These are phyloP conservation scores for Ogataea chonburiensis DNA, from an alignment of 805 yeast genomes.

Conservation along the genomic window DNA sequence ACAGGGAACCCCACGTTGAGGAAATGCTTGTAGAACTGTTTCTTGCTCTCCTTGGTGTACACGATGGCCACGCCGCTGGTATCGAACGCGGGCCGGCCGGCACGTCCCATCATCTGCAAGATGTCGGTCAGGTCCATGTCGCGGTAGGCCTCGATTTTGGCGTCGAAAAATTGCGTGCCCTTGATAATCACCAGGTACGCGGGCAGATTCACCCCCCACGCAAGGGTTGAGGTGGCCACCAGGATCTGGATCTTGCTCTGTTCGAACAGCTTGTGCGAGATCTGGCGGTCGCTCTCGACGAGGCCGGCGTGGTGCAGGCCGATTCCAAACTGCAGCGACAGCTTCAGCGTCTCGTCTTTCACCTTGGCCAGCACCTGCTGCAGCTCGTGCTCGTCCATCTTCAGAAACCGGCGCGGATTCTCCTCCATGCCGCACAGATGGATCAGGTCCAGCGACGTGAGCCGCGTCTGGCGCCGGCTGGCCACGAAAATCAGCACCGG, in stretches of 20 bases:
- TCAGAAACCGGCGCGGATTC: conserved; percentile 67
- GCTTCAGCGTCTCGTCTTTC: conserved; percentile 76
- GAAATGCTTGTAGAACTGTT: conserved; percentile 74
- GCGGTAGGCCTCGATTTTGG: conserved; percentile 63
- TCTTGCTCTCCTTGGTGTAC: conserved; percentile 72
- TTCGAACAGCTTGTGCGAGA: conserved; percentile 70
- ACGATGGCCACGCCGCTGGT: conserved; percentile 76
- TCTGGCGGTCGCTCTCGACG: conserved; percentile 67
- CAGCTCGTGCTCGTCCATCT: conserved; percentile 64
- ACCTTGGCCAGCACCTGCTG: conserved; percentile 50
- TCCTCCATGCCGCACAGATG: conserved; percentile 78
- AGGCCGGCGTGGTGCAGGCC: conserved; percentile 83
- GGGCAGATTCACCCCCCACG: conserved; percentile 85
- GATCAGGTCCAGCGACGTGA: conserved; percentile 76
- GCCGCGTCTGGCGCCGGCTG: conserved; percentile 76
- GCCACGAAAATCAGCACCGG: conserved; percentile 87
- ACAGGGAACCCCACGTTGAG: conserved; percentile 80
- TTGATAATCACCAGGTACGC: conserved; percentile 77
- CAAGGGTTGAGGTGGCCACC: conserved; percentile 78
- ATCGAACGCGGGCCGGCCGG: conserved; percentile 80
- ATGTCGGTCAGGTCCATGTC: conserved; percentile 85
- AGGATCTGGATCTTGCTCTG: conserved; percentile 67
- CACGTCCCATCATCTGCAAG: conserved; percentile 83
- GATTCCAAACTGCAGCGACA: conserved; percentile 76
- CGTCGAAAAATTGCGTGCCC: conserved; percentile 68